A percentile compares a stretch with the other conserved stretches of the same genome.
Conservation (phyloP, 2,329 filamentous ascomycete species). For the Lachnellula subtilissima region DNA sequence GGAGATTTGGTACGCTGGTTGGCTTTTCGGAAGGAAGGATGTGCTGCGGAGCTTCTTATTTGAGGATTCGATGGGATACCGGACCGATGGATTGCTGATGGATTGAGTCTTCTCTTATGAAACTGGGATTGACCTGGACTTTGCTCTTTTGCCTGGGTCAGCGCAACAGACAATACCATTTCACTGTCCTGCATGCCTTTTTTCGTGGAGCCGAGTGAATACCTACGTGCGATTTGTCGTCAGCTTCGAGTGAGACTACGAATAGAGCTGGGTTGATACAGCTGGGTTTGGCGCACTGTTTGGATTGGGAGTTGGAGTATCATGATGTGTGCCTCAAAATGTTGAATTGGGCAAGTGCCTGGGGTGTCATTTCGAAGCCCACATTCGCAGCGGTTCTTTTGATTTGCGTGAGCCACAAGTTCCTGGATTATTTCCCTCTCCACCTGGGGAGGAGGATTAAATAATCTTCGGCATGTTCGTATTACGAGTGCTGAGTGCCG, state of each 20-base stretch:
- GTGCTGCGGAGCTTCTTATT: constrained; percentile 2
- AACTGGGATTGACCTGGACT: constrained; percentile 4
- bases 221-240: background rate
- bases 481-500: no score
- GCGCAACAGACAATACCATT: constrained; percentile 5
- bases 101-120: constrained; percentile 3
- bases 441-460: no score
- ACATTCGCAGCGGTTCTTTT: no score
- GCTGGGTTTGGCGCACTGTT: no score
- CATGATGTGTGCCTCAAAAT: no score
- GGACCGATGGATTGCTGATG: constrained; percentile 1
- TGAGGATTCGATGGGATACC: background rate
- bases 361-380: no score
- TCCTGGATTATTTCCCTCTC: no score
- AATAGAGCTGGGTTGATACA: background rate
- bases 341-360: no score
- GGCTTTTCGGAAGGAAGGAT: constrained; percentile 5
- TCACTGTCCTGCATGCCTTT: background rate
- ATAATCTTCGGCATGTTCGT: no score
- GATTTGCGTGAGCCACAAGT: no score
- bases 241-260: background rate
- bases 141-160: constrained; percentile 3
- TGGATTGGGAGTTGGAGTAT: no score
- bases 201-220: background rate
- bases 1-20: background rate